Evolutionary conservation across 441 rosid genomes (phyloP).

Genomic region (Gossypium trilobum): DNA sequence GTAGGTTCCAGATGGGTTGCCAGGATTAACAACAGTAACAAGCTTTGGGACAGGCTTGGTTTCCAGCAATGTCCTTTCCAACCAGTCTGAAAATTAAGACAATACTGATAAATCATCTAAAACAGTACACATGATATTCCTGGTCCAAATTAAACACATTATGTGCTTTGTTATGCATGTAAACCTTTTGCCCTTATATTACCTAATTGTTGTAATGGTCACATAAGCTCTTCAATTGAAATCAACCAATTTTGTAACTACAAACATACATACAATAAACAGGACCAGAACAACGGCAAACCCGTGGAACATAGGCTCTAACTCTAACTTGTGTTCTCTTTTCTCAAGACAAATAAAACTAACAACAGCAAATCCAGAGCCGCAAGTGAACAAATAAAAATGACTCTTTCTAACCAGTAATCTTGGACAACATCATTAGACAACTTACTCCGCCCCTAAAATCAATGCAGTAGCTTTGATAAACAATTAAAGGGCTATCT

Average conservation of each 20-base stretch:
- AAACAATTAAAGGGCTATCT: not conserved
- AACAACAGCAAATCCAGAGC: not conserved
- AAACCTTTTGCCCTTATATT: not conserved
- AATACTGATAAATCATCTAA: conserved; percentile 12
- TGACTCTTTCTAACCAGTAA: not conserved
- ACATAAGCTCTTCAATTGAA: conserved; percentile 1
- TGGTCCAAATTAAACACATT: not conserved
- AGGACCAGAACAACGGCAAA: not conserved
- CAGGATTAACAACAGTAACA: conserved; percentile 89
- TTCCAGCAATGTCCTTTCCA: conserved; percentile 57
- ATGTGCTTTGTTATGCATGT: not conserved
- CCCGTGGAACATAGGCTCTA: not conserved
- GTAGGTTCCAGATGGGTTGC: conserved; percentile 90
- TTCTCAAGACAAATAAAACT: not conserved
- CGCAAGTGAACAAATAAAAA: conserved; percentile 2
- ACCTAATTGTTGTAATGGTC: not conserved
- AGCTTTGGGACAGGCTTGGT: conserved; percentile 79
- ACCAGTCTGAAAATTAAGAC: conserved; percentile 62
- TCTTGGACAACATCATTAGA: not conserved
- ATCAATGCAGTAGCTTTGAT: not conserved
- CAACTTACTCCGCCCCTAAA: not conserved
- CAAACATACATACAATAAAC: not conserved
- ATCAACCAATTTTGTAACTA: not conserved
- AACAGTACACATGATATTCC: not conserved
- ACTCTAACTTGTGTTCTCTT: not conserved